Evolutionary conservation across 176 grass and related monocot species (phyloP).

Genomic region (Eragrostis nindensis): DNA sequence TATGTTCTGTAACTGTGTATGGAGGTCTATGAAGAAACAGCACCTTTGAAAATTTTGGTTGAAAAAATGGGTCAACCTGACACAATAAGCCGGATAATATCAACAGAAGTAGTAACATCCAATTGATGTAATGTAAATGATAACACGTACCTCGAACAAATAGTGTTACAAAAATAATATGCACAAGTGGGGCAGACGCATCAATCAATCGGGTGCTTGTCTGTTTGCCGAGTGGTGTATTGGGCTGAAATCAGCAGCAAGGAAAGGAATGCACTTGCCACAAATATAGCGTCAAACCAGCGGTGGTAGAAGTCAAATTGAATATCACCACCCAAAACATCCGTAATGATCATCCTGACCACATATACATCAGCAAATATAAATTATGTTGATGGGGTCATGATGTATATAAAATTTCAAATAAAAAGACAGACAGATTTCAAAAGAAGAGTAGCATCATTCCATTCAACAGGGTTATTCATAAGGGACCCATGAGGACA

Average conservation of each 20-base stretch:
- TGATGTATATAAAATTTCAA: constrained; percentile 12
- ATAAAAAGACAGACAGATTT: not conserved
- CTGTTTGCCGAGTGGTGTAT: constrained; percentile 87
- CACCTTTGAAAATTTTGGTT: constrained; percentile 28
- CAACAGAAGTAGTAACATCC: constrained; percentile 17
- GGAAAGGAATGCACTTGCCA: constrained; percentile 89
- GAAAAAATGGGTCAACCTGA: constrained; percentile 53
- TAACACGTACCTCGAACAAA: constrained; percentile 44
- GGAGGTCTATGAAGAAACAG: constrained; percentile 31
- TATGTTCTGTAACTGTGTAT: constrained; percentile 49
- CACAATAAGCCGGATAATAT: constrained; percentile 27
- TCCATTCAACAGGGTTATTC: constrained; percentile 7
- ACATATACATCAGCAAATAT: constrained; percentile 27
- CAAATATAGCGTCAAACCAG: constrained; percentile 99
- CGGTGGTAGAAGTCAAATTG: constrained; percentile 99
- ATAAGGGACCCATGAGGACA: not conserved
- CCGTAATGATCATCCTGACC: constrained; percentile 90
- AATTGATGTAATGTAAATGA: not conserved
- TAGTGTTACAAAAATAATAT: constrained; percentile 56
- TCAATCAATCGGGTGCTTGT: constrained; percentile 98
- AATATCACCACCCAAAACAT: constrained; percentile 94
- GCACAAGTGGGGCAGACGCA: constrained; percentile 42
- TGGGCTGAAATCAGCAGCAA: constrained; percentile 92
- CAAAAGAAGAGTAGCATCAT: constrained; percentile 22
- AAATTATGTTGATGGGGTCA: constrained; percentile 6